Evolutionary conservation across 306 rosid species (phyloP).

Genomic region (Lupinus albus): DNA sequence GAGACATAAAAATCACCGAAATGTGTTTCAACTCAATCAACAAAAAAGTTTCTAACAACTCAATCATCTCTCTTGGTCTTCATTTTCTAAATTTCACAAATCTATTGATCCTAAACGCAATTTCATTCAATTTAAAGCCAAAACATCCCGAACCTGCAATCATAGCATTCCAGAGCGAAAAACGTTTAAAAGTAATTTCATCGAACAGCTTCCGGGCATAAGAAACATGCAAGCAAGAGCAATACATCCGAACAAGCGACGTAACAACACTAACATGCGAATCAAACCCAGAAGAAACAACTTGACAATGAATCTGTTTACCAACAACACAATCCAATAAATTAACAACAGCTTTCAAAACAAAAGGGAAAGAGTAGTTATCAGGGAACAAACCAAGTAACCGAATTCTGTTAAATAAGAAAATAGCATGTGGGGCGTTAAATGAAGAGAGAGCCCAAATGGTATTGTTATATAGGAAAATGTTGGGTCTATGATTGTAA

Average conservation of each 20-base stretch:
- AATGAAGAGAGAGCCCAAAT: constrained; percentile 53
- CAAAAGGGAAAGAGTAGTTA: constrained; percentile 62
- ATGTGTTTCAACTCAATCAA: too few relatives aligned
- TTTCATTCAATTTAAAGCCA: too few relatives aligned
- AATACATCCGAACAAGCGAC: constrained; percentile 63
- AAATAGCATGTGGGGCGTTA: constrained; percentile 38
- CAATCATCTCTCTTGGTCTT: too few relatives aligned
- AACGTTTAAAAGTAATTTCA: constrained; percentile 28
- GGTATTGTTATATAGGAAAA: constrained; percentile 50
- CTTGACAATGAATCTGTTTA: constrained; percentile 54
- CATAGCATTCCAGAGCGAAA: constrained; percentile 53
- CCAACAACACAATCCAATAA: constrained; percentile 41
- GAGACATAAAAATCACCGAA: too few relatives aligned
- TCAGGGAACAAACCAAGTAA: constrained; percentile 47
- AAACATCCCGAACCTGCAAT: background rate
- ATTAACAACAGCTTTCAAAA: constrained; percentile 53
- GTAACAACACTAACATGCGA: constrained; percentile 39
- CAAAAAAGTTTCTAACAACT: too few relatives aligned
- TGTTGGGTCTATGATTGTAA: constrained; percentile 34
- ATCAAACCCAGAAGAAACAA: constrained; percentile 51
- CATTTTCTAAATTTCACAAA: too few relatives aligned
- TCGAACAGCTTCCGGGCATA: constrained; percentile 65
- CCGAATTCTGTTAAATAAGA: constrained; percentile 43
- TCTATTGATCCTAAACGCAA: too few relatives aligned
- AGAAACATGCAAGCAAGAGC: constrained; percentile 45